Conservation (phyloP, 2,329 filamentous ascomycete genomes). For the Monosporascus sp. region DNA sequence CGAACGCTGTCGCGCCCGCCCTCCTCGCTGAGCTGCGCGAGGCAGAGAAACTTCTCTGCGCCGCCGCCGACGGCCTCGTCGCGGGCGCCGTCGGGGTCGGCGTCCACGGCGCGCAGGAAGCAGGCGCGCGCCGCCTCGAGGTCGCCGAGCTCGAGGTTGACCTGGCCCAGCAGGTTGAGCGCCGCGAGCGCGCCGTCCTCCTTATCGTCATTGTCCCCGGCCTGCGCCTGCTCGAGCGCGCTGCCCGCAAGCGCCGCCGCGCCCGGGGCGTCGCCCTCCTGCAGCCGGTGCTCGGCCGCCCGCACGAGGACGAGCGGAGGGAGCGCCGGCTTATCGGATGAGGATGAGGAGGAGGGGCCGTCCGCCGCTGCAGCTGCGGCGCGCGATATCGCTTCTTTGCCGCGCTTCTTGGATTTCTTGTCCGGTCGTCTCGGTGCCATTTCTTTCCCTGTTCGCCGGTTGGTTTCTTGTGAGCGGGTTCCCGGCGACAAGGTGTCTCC, state of each 20-base stretch:
- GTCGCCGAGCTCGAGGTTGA: conserved; percentile 77
- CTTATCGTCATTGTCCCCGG: conserved; percentile 13
- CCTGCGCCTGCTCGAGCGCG: conserved; percentile 20
- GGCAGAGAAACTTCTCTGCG: conserved; percentile 88
- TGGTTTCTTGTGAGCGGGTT: too few species aligned
- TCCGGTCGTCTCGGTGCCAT: conserved; percentile 29
- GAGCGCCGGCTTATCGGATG: conserved; percentile 3
- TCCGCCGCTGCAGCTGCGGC: conserved; percentile 12
- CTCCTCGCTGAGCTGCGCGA: conserved; percentile 80
- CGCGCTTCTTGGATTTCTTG: conserved; percentile 25
- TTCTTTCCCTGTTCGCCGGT: neutral
- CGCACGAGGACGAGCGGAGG: conserved; percentile 25
- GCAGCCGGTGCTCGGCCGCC: conserved; percentile 26
- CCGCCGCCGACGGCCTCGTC: conserved; percentile 72
- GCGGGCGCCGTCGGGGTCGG: conserved; percentile 70
- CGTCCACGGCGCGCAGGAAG: conserved; percentile 66
- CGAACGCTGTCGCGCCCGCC: conserved; percentile 59
- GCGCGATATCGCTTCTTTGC: conserved; percentile 19
- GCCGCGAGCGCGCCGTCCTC: conserved; percentile 54
- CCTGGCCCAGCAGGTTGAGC: conserved; percentile 73
- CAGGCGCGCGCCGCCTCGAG: conserved; percentile 65
- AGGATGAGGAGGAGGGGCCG: conserved; percentile 8
- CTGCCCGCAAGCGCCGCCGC: conserved; percentile 23
- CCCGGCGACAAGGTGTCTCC: too few species aligned
- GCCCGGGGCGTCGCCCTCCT: conserved; percentile 25